Conservation (phyloP, 1,139 yeast species). For the Nakaseomyces kungkrabaensis region DNA sequence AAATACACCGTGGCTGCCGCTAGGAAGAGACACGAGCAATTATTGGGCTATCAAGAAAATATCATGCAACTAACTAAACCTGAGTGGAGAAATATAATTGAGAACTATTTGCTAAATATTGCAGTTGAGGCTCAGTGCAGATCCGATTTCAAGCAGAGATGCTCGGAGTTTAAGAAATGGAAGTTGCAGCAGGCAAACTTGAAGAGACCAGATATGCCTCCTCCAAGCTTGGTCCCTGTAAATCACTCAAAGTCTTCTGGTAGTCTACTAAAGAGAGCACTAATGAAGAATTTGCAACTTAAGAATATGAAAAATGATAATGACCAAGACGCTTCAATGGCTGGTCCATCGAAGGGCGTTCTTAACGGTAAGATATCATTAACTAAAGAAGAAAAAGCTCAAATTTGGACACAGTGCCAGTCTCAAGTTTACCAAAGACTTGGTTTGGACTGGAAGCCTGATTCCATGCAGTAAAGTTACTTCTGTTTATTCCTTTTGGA, state of each 20-base stretch:
- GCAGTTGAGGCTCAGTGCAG: conserved; percentile 65
- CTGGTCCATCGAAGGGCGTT: conserved; percentile 2
- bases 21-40: conserved; percentile 37
- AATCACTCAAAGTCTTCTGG: conserved; percentile 6
- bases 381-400: conserved; percentile 44
- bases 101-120: conserved; percentile 50
- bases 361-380: conserved; percentile 27
- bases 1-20: conserved; percentile 49
- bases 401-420: conserved; percentile 54
- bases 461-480: conserved; percentile 19
- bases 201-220: conserved; percentile 28
- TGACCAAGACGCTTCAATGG: background rate
- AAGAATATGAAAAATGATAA: conserved; percentile 8
- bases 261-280: conserved; percentile 20
- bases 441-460: conserved; percentile 53
- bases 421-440: conserved; percentile 43
- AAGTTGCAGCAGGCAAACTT: conserved; percentile 22
- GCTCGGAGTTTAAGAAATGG: conserved; percentile 36
- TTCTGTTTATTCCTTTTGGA: background rate
- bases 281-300: conserved; percentile 21
- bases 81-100: conserved; percentile 62
- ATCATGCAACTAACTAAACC: conserved; percentile 34
- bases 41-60: conserved; percentile 18
- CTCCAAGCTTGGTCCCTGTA: conserved; percentile 24
- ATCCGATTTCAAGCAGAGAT: conserved; percentile 42